Base-by-base conservation (phyloP, 1,139 yeast genomes). In the Torulaspora pretoriensis region DNA sequence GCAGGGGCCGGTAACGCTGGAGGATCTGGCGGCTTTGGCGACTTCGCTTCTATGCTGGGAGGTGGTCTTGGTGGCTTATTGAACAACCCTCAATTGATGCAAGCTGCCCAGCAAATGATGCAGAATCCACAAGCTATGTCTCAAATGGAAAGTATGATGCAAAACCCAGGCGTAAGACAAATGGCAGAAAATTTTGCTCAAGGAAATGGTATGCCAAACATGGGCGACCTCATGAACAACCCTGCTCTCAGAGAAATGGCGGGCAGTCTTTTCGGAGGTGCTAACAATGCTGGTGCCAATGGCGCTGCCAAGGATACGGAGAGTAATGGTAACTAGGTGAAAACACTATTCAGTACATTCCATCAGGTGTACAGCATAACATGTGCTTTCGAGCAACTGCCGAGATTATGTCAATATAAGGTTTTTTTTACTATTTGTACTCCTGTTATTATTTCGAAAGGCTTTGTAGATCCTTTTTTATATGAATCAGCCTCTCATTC, bases 31-130 rank as follows among this genome's bases (percentile, higher is more conserved):
- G 41, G 41, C 2, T 63, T 83, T 67, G 88, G 90, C 46, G 95
- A 86, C 59, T 68, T 88, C 19, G 68, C 84, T 36, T 69, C 71
- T 12, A 71, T 82, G 80, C 69, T 81, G 51, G 83, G 83, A 38
- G 78, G 78, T 40, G 83, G 81, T 42, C 73, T 75, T 32, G 85
- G 86, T 42, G 86, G 87, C 41, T 68, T 90, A 72, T 75, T 92
- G 82, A 83, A 78, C 69, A 88, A 90, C 68, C 97, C 97, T 13
- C 89, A 83, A 67, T 67, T 92, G 49, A 83, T 83, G 87, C 88
- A 85, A 69, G 94, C 95, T 60, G 97, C 97, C 32, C 94, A 88
- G 66, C 80, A 80, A 62, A 78, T 92, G 84, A 89, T 90, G 96
- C 79, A 81, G 49, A 83, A 90, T 65, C 97, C 97, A 26, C 76